phyloP scores from a whole-genome alignment of 306 rosid genomes.

The Trifolium pratense region DNA sequence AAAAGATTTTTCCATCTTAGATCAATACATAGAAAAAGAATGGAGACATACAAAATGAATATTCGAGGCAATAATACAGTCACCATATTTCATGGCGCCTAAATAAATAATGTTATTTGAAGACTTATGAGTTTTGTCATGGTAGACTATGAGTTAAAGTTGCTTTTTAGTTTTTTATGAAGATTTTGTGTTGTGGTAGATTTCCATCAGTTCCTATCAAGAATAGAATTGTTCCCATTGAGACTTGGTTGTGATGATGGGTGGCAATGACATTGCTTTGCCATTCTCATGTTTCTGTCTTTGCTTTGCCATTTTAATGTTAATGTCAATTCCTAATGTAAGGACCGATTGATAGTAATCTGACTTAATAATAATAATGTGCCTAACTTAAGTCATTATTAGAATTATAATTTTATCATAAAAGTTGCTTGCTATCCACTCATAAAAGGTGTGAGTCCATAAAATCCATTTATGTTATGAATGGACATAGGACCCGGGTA shows the following conservation, averaged over 20 bases:
- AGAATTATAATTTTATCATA: too few species aligned
- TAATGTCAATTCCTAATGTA: constrained; percentile 38
- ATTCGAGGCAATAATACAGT: too few species aligned
- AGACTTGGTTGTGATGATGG: constrained; percentile 22
- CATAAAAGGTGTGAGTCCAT: too few species aligned
- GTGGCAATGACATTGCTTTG: background rate
- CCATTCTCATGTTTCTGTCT: background rate
- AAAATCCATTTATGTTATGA: too few species aligned
- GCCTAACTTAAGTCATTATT: constrained; percentile 19
- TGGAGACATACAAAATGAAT: too few species aligned
- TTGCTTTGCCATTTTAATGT: constrained; percentile 27
- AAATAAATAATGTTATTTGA: background rate
- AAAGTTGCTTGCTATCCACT: too few species aligned
- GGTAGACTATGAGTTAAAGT: constrained; percentile 38
- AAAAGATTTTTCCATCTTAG: too few species aligned
- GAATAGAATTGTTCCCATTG: background rate
- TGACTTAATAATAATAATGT: constrained; percentile 53
- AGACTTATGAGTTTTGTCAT: constrained; percentile 27
- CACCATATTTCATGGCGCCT: constrained; percentile 17
- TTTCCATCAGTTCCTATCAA: too few species aligned
- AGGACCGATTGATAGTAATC: constrained; percentile 52
- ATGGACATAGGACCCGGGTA: too few species aligned
- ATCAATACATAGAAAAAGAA: too few species aligned
- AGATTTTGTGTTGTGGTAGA: constrained; percentile 44
- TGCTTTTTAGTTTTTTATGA: constrained; percentile 30